Conservation (phyloP, 768 basidiomycete genomes). For the Botryobasidium botryosum region DNA sequence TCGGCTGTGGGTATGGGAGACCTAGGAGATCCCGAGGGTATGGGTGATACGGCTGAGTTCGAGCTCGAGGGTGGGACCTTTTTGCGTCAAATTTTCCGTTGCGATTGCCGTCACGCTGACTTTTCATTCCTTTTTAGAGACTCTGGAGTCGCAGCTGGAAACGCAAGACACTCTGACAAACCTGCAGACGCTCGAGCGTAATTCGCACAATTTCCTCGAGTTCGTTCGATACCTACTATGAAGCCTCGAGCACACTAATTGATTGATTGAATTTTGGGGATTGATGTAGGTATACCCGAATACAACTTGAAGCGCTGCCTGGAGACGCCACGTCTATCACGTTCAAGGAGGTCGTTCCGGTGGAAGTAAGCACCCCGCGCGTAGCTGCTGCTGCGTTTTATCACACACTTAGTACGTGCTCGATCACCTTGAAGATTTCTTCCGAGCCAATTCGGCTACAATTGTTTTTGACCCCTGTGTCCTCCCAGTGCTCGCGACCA, state of each 20-base stretch:
- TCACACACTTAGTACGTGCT: slow-evolving; percentile 54
- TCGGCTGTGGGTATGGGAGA: too few relatives aligned
- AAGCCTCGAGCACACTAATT: neutral
- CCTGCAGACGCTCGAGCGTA: slow-evolving; percentile 48
- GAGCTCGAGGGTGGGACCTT: too few relatives aligned
- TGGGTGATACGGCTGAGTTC: too few relatives aligned
- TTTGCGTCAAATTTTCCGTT: too few relatives aligned
- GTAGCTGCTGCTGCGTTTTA: slow-evolving; percentile 74
- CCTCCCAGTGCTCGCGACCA: slow-evolving; percentile 55
- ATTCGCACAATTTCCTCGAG: slow-evolving; percentile 71
- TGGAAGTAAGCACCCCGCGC: slow-evolving; percentile 46
- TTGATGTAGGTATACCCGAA: slow-evolving; percentile 47
- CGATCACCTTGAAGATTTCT: neutral
- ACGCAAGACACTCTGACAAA: too few relatives aligned
- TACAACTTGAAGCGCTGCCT: slow-evolving; percentile 49
- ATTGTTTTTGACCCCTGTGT: neutral
- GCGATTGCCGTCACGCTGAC: too few relatives aligned
- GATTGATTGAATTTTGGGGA: neutral
- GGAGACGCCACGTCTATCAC: slow-evolving; percentile 28
- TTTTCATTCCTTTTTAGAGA: too few relatives aligned
- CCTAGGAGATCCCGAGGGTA: too few relatives aligned
- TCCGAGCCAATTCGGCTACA: neutral
- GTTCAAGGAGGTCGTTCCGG: slow-evolving; percentile 53
- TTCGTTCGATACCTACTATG: slow-evolving; percentile 20
- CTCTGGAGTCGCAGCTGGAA: too few relatives aligned